phyloP scores from a whole-genome alignment of 176 grass and related monocot species.

The Musa beccarii region DNA sequence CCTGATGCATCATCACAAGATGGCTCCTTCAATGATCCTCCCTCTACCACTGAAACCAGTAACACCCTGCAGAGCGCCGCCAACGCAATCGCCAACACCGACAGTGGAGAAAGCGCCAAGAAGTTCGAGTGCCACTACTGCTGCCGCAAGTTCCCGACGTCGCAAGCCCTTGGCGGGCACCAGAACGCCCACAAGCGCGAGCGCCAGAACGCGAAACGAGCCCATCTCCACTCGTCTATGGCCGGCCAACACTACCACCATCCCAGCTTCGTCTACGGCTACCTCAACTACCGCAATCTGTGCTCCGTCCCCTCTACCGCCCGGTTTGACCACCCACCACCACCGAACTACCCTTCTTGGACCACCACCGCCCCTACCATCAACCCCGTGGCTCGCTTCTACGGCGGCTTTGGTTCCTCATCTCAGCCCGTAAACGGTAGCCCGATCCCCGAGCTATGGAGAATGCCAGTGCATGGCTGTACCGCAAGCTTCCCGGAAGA shows the following conservation, averaged over 20 bases:
- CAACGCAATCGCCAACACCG: not conserved
- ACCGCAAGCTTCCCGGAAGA: slow-evolving; percentile 15
- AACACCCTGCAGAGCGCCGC: not conserved
- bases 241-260: slow-evolving; percentile 33
- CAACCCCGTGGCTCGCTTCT: slow-evolving; percentile 10
- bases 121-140: slow-evolving; percentile 95
- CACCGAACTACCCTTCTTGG: slow-evolving; percentile 73
- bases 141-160: slow-evolving; percentile 76
- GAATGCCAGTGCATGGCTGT: slow-evolving; percentile 19
- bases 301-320: slow-evolving; percentile 3
- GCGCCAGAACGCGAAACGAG: slow-evolving; percentile 60
- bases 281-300: slow-evolving; percentile 32
- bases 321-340: slow-evolving; percentile 27
- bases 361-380: not conserved
- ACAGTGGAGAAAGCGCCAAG: not conserved
- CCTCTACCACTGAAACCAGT: slow-evolving; percentile 4
- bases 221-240: slow-evolving; percentile 67
- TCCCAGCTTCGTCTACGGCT: slow-evolving; percentile 20
- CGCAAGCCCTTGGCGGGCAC: slow-evolving; percentile 46
- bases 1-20: slow-evolving; percentile 2
- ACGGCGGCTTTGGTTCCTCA: slow-evolving; percentile 41
- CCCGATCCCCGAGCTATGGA: slow-evolving; percentile 34
- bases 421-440: slow-evolving; percentile 56
- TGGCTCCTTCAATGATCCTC: slow-evolving; percentile 9
- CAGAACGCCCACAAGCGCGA: slow-evolving; percentile 50